Base-by-base conservation (phyloP, 2,329 filamentous ascomycete species). In the Fusarium verrucosum region DNA sequence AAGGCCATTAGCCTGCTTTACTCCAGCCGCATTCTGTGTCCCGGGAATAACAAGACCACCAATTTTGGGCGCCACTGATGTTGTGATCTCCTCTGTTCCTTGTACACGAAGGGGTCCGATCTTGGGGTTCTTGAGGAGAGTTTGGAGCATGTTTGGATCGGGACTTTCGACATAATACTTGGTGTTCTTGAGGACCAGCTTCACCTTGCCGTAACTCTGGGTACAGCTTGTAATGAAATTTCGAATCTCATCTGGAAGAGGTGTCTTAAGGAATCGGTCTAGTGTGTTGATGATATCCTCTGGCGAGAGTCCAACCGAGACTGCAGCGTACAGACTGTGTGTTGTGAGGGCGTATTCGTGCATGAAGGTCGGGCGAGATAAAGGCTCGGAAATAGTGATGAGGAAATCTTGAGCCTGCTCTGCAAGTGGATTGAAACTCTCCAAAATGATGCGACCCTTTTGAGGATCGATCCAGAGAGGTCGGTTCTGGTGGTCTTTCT, bases 261-360 rank as follows among this genome's bases (percentile, higher is more conserved):
- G 89, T 4, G 91, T 96, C 80, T 98, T 98, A 17, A 93, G 92
- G 68, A 97, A 90, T 33, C 90, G 87, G 70, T 97, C 92, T 46
- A 98, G 83, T 33, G 93, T 92, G 68, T 89, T 89, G 70, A 98
- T 92, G 65, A 98, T 97, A 76, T 98, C 94, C 49, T 90, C 83
- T 19, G 92, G 92, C 47, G 92, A 89, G 58, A 98, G 81, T n/a
- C 95, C 95, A 58, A 98, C 93, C 8, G 93, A 97, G 5, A 98
- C 92, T 36, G 95, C 95, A 26, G 95, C 94, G 77, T 98, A 97
- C 50, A 99, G 83, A 77, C 92, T 97, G 78, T 98, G 94, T 22
- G 91, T 89, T 3, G 93, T 97, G 71, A 99, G 85, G 53, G 89
- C 87, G 77, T 98, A 98, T 78, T 99, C 94, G 80, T 98, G 95